Evolutionary conservation across 495 filamentous ascomycete species (phyloP).

Genomic region (Annulohypoxylon moriforme): DNA sequence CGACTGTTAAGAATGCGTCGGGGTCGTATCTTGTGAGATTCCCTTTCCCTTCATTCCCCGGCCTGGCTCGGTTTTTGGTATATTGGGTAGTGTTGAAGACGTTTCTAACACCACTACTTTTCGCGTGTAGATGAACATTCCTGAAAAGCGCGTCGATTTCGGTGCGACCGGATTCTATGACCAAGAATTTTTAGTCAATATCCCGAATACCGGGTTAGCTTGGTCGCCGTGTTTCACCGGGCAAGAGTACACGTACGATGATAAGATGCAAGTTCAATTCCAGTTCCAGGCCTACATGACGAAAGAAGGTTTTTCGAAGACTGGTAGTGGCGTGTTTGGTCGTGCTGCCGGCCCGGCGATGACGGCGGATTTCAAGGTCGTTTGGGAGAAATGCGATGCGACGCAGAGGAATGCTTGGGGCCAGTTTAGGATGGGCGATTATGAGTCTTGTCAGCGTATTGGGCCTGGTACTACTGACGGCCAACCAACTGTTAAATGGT

Average conservation of each 20-base stretch:
- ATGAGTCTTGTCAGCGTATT: conserved; percentile 31
- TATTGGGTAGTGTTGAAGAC: neutral
- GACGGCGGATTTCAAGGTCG: conserved; percentile 29
- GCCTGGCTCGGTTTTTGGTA: too few species aligned
- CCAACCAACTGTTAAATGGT: conserved; percentile 36
- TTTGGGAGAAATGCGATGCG: conserved; percentile 37
- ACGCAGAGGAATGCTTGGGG: conserved; percentile 38
- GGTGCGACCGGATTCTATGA: conserved; percentile 24
- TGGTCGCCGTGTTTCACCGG: conserved; percentile 42
- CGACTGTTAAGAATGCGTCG: conserved; percentile 34
- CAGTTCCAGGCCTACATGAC: conserved; percentile 41
- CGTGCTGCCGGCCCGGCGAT: conserved; percentile 24
- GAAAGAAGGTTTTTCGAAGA: conserved; percentile 33
- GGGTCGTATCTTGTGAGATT: conserved; percentile 33
- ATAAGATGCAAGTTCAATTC: conserved; percentile 42
- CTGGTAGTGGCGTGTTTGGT: conserved; percentile 31
- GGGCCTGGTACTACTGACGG: conserved; percentile 5
- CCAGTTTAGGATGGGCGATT: conserved; percentile 36
- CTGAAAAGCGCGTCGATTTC: conserved; percentile 24
- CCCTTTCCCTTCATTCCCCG: neutral
- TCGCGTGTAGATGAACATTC: conserved; percentile 26
- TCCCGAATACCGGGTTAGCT: conserved; percentile 14
- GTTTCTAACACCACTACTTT: neutral
- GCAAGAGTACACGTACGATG: conserved; percentile 36
- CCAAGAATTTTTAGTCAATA: conserved; percentile 29